Percentiles rank a stretch among this genome's conserved stretches.
Evolutionary conservation across 805 yeast species (phyloP).

Genomic region (Suhomyces vadensis): DNA sequence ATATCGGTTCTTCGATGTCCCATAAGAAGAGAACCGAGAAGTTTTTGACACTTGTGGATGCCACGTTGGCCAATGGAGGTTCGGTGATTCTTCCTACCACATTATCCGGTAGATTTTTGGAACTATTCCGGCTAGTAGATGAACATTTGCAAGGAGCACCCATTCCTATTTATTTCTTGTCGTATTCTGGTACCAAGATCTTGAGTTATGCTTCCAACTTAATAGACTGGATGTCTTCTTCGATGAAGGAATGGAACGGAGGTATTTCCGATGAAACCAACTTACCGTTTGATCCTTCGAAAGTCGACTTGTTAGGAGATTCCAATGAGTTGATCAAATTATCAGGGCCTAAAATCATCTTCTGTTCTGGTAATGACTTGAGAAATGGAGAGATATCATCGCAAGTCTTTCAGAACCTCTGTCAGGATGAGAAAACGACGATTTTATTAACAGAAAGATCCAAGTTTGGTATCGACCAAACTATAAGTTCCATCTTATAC

Average conservation of each 20-base stretch:
- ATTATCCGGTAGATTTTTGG: slow-evolving; percentile 77
- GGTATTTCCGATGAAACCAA: slow-evolving; percentile 46
- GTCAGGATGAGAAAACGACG: slow-evolving; percentile 66
- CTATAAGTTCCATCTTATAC: slow-evolving; percentile 53
- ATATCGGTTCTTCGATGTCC: slow-evolving; percentile 62
- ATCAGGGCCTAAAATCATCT: slow-evolving; percentile 75
- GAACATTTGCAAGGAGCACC: slow-evolving; percentile 57
- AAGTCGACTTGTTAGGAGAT: slow-evolving; percentile 55
- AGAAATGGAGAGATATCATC: slow-evolving; percentile 63
- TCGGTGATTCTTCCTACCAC: slow-evolving; percentile 83
- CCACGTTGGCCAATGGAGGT: slow-evolving; percentile 72
- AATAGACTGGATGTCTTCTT: slow-evolving; percentile 93
- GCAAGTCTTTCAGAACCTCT: slow-evolving; percentile 52
- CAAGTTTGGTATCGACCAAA: slow-evolving; percentile 33
- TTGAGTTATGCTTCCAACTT: slow-evolving; percentile 82
- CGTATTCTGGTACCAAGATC: slow-evolving; percentile 76
- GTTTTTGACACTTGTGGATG: slow-evolving; percentile 61
- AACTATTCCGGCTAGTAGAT: slow-evolving; percentile 72
- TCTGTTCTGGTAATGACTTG: slow-evolving; percentile 69
- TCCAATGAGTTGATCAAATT: slow-evolving; percentile 55
- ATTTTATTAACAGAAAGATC: slow-evolving; percentile 74
- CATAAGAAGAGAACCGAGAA: slow-evolving; percentile 64
- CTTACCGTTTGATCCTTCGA: slow-evolving; percentile 75
- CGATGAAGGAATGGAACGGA: slow-evolving; percentile 69
- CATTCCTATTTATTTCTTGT: slow-evolving; percentile 73